A percentile compares a stretch with the other conserved stretches of the same genome.
Conservation (phyloP, 2,329 filamentous ascomycete genomes). For the Biscogniauxia marginata region DNA sequence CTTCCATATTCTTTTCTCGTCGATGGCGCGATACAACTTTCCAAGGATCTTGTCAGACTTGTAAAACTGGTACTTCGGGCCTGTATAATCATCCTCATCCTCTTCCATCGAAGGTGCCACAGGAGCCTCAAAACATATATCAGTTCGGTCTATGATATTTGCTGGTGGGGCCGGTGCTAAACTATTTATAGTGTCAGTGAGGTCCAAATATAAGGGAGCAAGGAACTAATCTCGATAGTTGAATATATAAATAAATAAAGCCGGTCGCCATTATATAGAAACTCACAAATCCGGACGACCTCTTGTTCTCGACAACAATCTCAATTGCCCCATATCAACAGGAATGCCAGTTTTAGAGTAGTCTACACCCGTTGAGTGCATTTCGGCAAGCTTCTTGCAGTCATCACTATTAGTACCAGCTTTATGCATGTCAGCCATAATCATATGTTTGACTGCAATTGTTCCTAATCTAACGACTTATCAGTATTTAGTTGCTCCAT, state of each 20-base stretch:
- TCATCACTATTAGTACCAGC: constrained; percentile 50
- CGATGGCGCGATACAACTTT: constrained; percentile 66
- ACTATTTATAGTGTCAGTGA: constrained; percentile 26
- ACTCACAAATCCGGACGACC: constrained; percentile 57
- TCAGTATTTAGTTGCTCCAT: too few species aligned
- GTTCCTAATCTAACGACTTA: constrained; percentile 32
- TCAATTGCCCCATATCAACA: constrained; percentile 47
- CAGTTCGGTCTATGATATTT: constrained; percentile 43
- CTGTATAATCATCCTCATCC: constrained; percentile 47
- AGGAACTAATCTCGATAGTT: neutral
- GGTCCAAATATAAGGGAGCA: constrained; percentile 2
- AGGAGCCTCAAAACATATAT: constrained; percentile 39
- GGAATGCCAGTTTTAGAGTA: constrained; percentile 73
- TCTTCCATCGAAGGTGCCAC: constrained; percentile 34
- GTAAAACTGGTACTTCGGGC: constrained; percentile 58
- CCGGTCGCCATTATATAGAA: neutral
- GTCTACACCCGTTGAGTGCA: constrained; percentile 72
- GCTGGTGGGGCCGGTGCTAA: constrained; percentile 46
- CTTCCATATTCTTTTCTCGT: constrained; percentile 67
- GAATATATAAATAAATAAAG: neutral
- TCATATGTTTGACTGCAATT: constrained; percentile 63
- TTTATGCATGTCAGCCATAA: constrained; percentile 57
- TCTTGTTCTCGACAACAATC: constrained; percentile 32
- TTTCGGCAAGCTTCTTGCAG: constrained; percentile 56
- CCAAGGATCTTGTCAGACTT: constrained; percentile 67